Base-by-base conservation (phyloP, 2,329 filamentous ascomycete species). In the Fusarium compactum region DNA sequence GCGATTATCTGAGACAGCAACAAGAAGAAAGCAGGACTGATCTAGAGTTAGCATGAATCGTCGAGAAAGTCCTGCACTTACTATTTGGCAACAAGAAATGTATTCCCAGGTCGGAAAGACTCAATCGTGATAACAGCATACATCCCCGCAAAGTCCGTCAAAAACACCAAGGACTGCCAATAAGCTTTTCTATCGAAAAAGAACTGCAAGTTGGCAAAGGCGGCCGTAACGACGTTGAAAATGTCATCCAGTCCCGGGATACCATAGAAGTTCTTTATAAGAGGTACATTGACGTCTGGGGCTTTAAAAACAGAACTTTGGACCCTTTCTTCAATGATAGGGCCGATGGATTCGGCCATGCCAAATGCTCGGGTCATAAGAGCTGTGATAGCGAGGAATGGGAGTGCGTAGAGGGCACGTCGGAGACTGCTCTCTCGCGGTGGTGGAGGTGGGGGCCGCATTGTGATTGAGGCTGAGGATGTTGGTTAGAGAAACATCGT, bases 161-260 rank as follows among this genome's bases (percentile, higher is more conserved):
- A 46, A 18, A 79, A 77, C 14, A 76, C 62, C 8, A 78, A 34
- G 5, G 70, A 67, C 18, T 78, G 76, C 73, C 76, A 78, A 20
- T 77, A 79, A 0, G 71, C 66, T 12, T 34, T 25, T 1, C 58
- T 52, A 10, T 75, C 66, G 1, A 62, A 54, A n/a, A 65, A 69
- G 43, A 77, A 73, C 16, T 76, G 68, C 29, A 79, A 6, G 27
- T 76, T 70, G 1, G 67, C 62, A 50, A 78, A 79, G 0, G 65
- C 69, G 14, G 69, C 55, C 0, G 71, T 67, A 0, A 76, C 69
- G 2, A 59, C 58, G 3, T 65, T 46, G 6, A 79, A 65, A 0
- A 73, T 10, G 1, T 69, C 29, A 47, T 78, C 76, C 7, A 78
- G 7, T 1, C 62, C 5, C 1, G 64, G 27, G 0, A 78, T 40